Conservation (phyloP, 148 eudicot genomes). For the Camellia granthamiana region DNA sequence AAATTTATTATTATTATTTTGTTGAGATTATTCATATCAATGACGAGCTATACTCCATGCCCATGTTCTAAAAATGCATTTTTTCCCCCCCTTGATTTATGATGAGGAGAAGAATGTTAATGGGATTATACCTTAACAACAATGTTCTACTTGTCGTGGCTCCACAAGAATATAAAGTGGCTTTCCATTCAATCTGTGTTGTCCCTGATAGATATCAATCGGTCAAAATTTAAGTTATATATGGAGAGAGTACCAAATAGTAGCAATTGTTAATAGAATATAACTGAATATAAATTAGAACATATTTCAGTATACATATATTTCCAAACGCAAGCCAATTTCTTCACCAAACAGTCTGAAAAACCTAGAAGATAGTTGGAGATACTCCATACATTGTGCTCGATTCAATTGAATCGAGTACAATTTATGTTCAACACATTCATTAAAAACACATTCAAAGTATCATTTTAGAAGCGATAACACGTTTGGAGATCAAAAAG, state of each 20-base stretch:
- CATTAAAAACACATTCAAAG: too few relatives aligned
- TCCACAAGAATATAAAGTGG: conserved; percentile 73
- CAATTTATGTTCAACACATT: too few relatives aligned
- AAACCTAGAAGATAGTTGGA: too few relatives aligned
- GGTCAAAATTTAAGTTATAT: too few relatives aligned
- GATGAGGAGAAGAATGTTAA: not conserved
- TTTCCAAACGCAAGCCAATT: too few relatives aligned
- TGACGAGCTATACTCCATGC: not conserved
- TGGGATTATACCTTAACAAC: conserved; percentile 15
- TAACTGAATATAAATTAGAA: too few relatives aligned
- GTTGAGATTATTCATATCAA: not conserved
- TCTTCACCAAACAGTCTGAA: too few relatives aligned
- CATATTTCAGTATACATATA: too few relatives aligned
- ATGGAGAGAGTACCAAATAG: too few relatives aligned
- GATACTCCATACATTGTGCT: too few relatives aligned
- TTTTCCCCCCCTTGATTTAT: not conserved
- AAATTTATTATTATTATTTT: not conserved
- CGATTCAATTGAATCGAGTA: too few relatives aligned
- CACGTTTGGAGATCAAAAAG: not conserved
- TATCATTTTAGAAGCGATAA: not conserved
- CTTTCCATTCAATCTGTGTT: conserved; percentile 51
- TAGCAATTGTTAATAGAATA: too few relatives aligned
- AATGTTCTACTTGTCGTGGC: conserved; percentile 47
- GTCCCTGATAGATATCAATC: conserved; percentile 34
- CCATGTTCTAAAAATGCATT: not conserved